A percentile compares a stretch with the other conserved stretches of the same genome.
Conservation (phyloP, 768 basidiomycete species). For the Lanmaoa rubissima region DNA sequence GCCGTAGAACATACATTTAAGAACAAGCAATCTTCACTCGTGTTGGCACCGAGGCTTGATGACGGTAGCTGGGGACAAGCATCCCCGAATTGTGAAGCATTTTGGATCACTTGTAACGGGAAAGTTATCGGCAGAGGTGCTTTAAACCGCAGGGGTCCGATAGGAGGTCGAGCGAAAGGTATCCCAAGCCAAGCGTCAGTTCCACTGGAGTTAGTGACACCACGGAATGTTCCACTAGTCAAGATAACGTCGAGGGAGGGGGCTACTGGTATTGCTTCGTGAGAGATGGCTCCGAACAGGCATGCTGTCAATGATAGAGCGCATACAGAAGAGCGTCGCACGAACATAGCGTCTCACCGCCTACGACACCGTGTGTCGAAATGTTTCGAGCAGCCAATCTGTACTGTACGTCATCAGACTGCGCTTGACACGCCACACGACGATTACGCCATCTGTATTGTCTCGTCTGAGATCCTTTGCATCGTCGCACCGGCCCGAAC, state of each 20-base stretch:
- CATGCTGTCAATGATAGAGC: neutral
- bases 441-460: too few relatives aligned
- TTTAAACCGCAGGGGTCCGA: slow-evolving; percentile 56
- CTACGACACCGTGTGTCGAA: neutral
- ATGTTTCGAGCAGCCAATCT: too few relatives aligned
- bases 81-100: slow-evolving; percentile 51
- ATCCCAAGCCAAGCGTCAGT: slow-evolving; percentile 61
- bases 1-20: slow-evolving; percentile 40
- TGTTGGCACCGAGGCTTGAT: slow-evolving; percentile 39
- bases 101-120: slow-evolving; percentile 30
- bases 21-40: slow-evolving; percentile 53
- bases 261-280: neutral
- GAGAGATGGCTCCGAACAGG: neutral
- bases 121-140: slow-evolving; percentile 45
- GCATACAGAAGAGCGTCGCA: neutral
- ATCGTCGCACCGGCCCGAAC: too few relatives aligned
- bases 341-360: neutral
- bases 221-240: slow-evolving; percentile 47
- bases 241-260: slow-evolving; percentile 35
- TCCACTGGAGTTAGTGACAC: slow-evolving; percentile 40
- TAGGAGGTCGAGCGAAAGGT: slow-evolving; percentile 56
- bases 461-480: too few relatives aligned
- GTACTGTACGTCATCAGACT: too few relatives aligned
- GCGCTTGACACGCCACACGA: too few relatives aligned
- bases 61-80: slow-evolving; percentile 52